Evolutionary conservation across 2,329 filamentous ascomycete species (phyloP), one percentile per base, ranked within the genome.

Genomic region (Albifimbria verrucaria): DNA sequence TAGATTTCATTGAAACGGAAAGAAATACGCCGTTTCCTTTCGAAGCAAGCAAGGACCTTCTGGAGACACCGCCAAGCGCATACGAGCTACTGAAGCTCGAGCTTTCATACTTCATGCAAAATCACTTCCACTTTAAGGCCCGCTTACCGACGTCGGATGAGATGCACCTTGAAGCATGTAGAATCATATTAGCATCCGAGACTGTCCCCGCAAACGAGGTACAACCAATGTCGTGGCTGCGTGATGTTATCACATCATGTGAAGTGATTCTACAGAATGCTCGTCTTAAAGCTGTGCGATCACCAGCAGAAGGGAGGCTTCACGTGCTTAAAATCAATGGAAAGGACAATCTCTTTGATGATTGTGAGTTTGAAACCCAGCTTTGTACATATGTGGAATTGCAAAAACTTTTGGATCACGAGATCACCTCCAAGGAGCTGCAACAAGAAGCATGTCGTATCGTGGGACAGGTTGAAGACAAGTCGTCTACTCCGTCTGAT

Each of bases 341-440:
- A 0, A 66, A 68, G 48, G 52, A 62, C 0, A 60, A 59, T 3
- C 59, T 68, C 0, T 68, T 68, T 5, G 63, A 68, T 3, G 50
- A 51, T 0, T 68, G 66, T 48, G 57, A 59, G 2, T 61, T 68
- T 1, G 66, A 68, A 46, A 52, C 39, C 1, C 60, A 63, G 17
- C 50, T 68, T 1, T 43, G 56, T 3, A 51, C 57, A 0, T 63
- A 59, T 36, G 60, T 60, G 1, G 49, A 55, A 9, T 53, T 55
- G 0, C 60, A 58, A 9, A 50, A 51, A 3, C 45, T 60, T 0
- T 6, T 57, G 0, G 51, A 53, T 0, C 12, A 55, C 3, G 51
- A 52, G 10, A 56, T 64, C 0, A 52, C 49, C 1, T 58, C 62
- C 7, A 46, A 54, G 2, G 59, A 62, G 2, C 22, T 66, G 0